phyloP scores from a whole-genome alignment of 2,329 filamentous ascomycete species.

The Aspergillus fijiensis region DNA sequence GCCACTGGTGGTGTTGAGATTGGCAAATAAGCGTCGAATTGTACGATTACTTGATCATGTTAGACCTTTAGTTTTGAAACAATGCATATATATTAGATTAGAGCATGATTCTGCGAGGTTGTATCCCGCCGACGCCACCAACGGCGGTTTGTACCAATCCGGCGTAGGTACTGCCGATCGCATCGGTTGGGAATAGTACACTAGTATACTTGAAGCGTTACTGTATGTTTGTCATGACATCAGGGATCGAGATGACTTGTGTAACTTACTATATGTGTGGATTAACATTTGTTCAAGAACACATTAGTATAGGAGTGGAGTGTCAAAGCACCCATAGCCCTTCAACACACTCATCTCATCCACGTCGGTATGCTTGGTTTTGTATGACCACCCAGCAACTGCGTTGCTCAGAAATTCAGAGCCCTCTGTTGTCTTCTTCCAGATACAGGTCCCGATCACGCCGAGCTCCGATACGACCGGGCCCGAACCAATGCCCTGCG shows the following conservation, averaged over 20 bases:
- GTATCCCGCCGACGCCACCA: no score
- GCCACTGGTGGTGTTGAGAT: slow-evolving; percentile 78
- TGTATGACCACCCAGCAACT: slow-evolving; percentile 45
- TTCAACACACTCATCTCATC: slow-evolving; percentile 52
- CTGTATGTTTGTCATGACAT: no score
- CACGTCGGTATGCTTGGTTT: slow-evolving; percentile 42
- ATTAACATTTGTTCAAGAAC: not conserved
- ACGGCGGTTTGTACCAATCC: no score
- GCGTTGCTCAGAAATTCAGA: slow-evolving; percentile 37
- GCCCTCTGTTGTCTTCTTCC: slow-evolving; percentile 20
- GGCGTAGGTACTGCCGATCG: no score
- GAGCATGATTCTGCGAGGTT: not conserved
- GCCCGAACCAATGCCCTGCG: slow-evolving; percentile 33
- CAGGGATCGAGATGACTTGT: no score
- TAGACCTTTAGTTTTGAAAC: slow-evolving; percentile 4
- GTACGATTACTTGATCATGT: slow-evolving; percentile 23
- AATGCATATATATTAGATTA: not conserved
- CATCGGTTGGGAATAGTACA: no score
- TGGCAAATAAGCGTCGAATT: slow-evolving; percentile 40
- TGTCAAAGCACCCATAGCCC: slow-evolving; percentile 50
- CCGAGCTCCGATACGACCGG: slow-evolving; percentile 47
- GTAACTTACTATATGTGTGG: not conserved
- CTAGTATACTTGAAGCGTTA: no score
- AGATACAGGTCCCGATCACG: slow-evolving; percentile 23
- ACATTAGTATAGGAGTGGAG: slow-evolving; percentile 34